Conservation (phyloP, 1,284 basidiomycete genomes). For the Stygiomarasmius scandens region DNA sequence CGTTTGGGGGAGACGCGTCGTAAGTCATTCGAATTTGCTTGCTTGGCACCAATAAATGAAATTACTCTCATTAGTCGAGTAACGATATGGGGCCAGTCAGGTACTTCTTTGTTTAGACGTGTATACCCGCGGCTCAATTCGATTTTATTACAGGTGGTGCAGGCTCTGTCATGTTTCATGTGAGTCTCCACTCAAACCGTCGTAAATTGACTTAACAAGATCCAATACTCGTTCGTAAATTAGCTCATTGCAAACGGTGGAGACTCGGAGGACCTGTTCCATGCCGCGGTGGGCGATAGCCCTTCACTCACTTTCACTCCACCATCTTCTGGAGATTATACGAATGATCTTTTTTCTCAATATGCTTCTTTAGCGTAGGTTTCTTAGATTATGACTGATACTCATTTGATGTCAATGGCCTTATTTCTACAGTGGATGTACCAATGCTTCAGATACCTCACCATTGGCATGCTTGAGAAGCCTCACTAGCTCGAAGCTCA, state of each 20-base stretch:
- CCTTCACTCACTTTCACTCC: conserved; percentile 17
- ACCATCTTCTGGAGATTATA: conserved; percentile 11
- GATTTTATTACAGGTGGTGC: conserved; percentile 5
- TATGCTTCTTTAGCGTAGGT: conserved; percentile 14
- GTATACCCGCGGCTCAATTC: too few relatives aligned
- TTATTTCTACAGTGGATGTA: conserved; percentile 3
- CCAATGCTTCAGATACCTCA: background rate
- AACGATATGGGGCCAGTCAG: conserved; percentile 20
- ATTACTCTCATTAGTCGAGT: too few relatives aligned
- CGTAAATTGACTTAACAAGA: background rate
- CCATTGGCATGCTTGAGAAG: conserved; percentile 9
- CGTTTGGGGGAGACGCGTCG: conserved; percentile 19
- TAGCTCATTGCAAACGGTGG: conserved; percentile 18
- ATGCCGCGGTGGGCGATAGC: conserved; percentile 18
- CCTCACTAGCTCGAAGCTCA: conserved; percentile 1
- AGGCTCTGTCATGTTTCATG: conserved; percentile 19
- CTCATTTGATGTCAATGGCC: too few relatives aligned
- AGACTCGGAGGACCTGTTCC: conserved; percentile 14
- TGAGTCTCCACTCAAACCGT: background rate
- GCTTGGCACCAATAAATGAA: too few relatives aligned
- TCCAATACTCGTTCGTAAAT: background rate
- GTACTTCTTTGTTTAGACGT: background rate
- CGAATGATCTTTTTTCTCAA: conserved; percentile 10
- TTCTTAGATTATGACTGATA: too few relatives aligned
- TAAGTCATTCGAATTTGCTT: conserved; percentile 1